Percentiles rank a stretch among this genome's conserved stretches.
Conservation (phyloP, 2,329 filamentous ascomycete species). For the Fusarium marasasianum region DNA sequence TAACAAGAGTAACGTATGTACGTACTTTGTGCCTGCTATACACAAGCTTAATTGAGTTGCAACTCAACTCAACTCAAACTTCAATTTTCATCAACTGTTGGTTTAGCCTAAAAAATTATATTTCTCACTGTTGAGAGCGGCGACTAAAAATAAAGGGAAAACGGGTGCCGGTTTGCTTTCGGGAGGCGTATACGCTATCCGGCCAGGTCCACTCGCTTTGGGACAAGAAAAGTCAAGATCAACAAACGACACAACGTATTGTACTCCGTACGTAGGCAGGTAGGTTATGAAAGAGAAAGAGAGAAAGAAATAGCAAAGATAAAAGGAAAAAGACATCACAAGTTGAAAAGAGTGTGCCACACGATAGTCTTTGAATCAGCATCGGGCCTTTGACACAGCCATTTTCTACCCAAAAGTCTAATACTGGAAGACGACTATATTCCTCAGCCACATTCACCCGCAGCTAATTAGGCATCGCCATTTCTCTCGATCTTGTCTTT, state of each 20-base stretch:
- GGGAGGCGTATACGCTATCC: constrained; percentile 29
- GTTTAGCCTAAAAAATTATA: background rate
- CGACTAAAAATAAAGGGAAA: constrained; percentile 1
- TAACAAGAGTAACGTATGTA: constrained; percentile 11
- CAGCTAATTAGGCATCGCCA: constrained; percentile 1
- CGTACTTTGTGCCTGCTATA: background rate
- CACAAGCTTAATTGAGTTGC: background rate
- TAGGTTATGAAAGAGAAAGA: background rate
- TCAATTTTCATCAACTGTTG: background rate
- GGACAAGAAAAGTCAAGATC: background rate
- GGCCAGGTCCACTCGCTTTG: constrained; percentile 1
- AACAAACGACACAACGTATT: background rate
- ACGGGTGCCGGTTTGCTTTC: constrained; percentile 28
- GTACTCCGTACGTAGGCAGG: background rate
- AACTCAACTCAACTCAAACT: background rate
- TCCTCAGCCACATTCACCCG: constrained; percentile 12
- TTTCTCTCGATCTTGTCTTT: constrained; percentile 10
- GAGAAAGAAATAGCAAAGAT: background rate
- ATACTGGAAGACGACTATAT: background rate
- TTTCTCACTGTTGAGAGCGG: constrained; percentile 8
- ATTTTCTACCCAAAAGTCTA: constrained; percentile 9
- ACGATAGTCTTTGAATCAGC: background rate
- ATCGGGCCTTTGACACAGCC: constrained; percentile 16
- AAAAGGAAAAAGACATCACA: background rate
- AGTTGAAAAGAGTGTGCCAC: constrained; percentile 12